phyloP scores from a whole-genome alignment of 1,284 basidiomycete genomes.

The Anthracocystis setariae region DNA sequence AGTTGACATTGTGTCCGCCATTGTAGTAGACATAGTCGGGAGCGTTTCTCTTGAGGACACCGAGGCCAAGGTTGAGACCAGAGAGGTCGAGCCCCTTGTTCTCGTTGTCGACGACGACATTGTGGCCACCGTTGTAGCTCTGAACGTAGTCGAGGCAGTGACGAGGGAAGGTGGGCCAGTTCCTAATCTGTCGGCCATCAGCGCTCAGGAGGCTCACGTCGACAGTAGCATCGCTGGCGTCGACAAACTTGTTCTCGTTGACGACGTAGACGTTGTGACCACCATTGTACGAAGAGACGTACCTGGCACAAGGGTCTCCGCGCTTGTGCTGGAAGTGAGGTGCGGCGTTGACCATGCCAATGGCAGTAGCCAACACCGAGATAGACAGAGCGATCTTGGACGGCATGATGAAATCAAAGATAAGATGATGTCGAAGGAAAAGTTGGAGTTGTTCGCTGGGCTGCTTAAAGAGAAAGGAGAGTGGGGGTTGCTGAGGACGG shows the following conservation, averaged over 20 bases:
- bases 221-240: constrained; percentile 38
- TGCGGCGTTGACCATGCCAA: constrained; percentile 44
- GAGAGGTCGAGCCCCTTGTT: constrained; percentile 50
- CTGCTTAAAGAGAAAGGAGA: constrained; percentile 20
- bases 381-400: constrained; percentile 50
- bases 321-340: constrained; percentile 48
- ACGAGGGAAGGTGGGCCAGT: constrained; percentile 22
- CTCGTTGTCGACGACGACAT: constrained; percentile 43
- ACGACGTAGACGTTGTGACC: constrained; percentile 50
- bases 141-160: constrained; percentile 50
- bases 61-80: constrained; percentile 17
- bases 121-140: constrained; percentile 51
- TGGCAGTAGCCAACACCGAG: constrained; percentile 32
- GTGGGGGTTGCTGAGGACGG: constrained; percentile 17
- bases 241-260: constrained; percentile 55
- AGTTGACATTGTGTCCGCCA: constrained; percentile 33
- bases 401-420: constrained; percentile 30
- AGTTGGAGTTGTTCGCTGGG: not conserved
- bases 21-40: constrained; percentile 27
- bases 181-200: constrained; percentile 31
- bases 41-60: constrained; percentile 36
- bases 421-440: constrained; percentile 1
- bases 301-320: constrained; percentile 43
- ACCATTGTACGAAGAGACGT: constrained; percentile 49
- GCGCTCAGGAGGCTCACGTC: constrained; percentile 36